phyloP scores from a whole-genome alignment of 225 moss, liverwort and hornwort species.

The Physcomitrium patens region DNA sequence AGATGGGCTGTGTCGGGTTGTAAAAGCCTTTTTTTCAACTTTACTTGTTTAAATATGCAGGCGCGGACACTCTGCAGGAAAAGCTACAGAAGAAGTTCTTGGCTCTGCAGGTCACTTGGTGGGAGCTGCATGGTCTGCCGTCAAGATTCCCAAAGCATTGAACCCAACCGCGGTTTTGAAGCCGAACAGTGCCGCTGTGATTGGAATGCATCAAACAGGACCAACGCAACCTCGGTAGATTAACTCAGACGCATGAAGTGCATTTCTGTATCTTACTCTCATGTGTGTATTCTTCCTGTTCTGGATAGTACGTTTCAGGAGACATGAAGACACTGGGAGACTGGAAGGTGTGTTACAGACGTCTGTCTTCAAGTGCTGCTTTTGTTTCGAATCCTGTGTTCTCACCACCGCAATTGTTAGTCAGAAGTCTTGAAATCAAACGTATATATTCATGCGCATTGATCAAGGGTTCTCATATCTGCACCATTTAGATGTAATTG shows the following conservation, averaged over 20 bases:
- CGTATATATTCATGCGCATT: too few species aligned
- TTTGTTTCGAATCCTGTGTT: background rate
- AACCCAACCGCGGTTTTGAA: constrained; percentile 49
- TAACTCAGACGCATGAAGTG: background rate
- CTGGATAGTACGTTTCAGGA: constrained; percentile 6
- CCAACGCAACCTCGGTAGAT: background rate
- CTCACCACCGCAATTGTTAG: too few species aligned
- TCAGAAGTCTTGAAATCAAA: too few species aligned
- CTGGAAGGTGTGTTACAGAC: background rate
- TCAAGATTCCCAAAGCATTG: constrained; percentile 65
- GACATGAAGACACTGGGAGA: background rate
- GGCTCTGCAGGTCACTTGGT: constrained; percentile 55
- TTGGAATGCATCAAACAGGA: constrained; percentile 24
- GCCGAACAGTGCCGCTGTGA: constrained; percentile 30
- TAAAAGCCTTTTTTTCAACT: background rate
- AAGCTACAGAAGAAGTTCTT: constrained; percentile 55
- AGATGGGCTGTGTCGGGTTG: background rate
- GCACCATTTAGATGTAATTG: too few species aligned
- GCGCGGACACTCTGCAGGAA: constrained; percentile 59
- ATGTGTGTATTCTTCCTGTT: background rate
- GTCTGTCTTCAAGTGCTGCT: background rate
- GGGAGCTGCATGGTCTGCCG: constrained; percentile 64
- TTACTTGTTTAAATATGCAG: constrained; percentile 24
- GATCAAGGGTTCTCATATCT: too few species aligned
- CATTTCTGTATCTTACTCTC: background rate